phyloP scores from a whole-genome alignment of 257 asterid species.

The Cinchona pubescens region DNA sequence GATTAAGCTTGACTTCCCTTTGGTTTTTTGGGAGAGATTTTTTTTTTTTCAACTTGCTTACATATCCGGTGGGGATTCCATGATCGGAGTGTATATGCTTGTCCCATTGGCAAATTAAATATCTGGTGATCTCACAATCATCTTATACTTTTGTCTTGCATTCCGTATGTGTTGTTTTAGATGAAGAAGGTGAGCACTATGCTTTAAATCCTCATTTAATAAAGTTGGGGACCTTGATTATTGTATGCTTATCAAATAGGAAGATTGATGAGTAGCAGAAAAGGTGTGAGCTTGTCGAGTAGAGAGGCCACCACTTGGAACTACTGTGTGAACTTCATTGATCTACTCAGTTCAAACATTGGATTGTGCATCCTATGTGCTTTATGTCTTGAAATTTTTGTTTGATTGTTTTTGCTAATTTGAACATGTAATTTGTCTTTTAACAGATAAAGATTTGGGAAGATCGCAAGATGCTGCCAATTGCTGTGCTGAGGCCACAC shows the following conservation, averaged over 20 bases:
- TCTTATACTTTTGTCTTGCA: background rate
- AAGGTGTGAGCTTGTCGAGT: background rate
- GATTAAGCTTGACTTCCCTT: background rate
- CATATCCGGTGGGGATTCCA: background rate
- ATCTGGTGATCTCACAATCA: background rate
- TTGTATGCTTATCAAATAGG: background rate
- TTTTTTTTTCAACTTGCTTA: background rate
- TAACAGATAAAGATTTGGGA: conserved; percentile 97
- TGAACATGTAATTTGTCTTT: background rate
- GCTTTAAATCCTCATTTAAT: background rate
- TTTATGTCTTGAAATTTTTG: background rate
- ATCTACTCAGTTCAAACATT: background rate
- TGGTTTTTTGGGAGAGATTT: too few relatives aligned
- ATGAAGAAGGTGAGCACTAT: background rate
- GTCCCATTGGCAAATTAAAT: background rate
- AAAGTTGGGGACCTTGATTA: background rate
- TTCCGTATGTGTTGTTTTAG: background rate
- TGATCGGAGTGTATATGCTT: background rate
- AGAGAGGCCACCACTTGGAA: background rate
- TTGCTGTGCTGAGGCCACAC: conserved; percentile 89
- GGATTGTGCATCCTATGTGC: background rate
- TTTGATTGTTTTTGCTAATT: conserved; percentile 1
- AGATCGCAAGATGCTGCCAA: conserved; percentile 73
- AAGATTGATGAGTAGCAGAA: background rate
- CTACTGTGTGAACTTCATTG: background rate